Base-by-base conservation (phyloP, 805 yeast species). In the Ascoidea asiatica region DNA sequence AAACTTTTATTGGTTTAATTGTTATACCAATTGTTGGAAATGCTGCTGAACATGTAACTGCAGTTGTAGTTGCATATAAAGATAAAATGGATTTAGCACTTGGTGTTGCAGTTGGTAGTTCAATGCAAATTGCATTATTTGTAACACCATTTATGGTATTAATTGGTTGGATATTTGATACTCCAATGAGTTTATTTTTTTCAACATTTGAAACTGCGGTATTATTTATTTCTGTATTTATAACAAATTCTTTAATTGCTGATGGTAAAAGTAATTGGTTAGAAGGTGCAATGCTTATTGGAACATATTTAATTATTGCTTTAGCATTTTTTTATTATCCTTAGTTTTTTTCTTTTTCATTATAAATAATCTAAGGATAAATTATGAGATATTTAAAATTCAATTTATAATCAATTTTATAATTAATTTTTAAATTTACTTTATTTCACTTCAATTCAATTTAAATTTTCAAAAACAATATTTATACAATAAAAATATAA, bases 31-130 rank as follows among this genome's bases (percentile, higher is more conserved):
- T 92, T 50, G 97, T 92, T 21, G 98, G 97, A 46, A 92, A 92
- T 56, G 98, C 98, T 2, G 97, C 97, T 11, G 98, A 92, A 63
- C 98, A 92, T 62, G 97, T 87, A 43, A 92, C 98, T 18, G 95
- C 97, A 3, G 82, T 92, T 36, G 74, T 87, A 49, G 97, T 92
- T 42, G 97, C 98, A 19, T 77, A 79, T 73, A 88, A 88, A 65
- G 86, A 92, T 63, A 92, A 92, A 65, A 92, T 92, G 96, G 97
- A 92, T 61, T 73, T 92, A 48, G 97, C 98, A 13, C 75, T 92
- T 53, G 95, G 96, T 47, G 97, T 92, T 41, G 97, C 98, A 2
- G 80, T 92, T 48, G 98, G 98, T 19, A 84, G 95, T 1, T 87
- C 96, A 3, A 74, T 92, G 62, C 98, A 92, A 64, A 89, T 92